Percentiles rank a stretch among this genome's conserved stretches.
Conservation (phyloP, 2,329 filamentous ascomycete genomes). For the Cladosporium velox region DNA sequence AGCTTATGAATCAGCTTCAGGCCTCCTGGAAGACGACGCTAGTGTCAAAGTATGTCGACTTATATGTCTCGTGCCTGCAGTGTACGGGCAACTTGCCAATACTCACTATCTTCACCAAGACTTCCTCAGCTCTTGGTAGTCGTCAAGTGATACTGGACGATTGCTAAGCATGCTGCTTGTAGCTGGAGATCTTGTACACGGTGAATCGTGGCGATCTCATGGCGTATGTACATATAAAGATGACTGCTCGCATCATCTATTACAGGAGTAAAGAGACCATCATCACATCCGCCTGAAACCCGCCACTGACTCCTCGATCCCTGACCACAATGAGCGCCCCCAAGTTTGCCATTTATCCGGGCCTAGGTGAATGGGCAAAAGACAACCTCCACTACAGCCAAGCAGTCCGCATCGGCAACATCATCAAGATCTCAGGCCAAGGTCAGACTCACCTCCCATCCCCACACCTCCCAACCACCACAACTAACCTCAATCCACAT, state of each 20-base stretch:
- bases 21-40: background rate
- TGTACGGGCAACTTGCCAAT: background rate
- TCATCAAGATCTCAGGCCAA: conserved; percentile 42
- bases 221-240: background rate
- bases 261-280: background rate
- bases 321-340: conserved; percentile 40
- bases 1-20: background rate
- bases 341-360: conserved; percentile 44
- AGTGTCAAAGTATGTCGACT: background rate
- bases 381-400: conserved; percentile 39
- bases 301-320: background rate
- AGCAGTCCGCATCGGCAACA: conserved; percentile 40
- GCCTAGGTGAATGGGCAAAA: conserved; percentile 41
- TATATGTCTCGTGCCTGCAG: background rate
- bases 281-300: background rate
- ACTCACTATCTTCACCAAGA: background rate
- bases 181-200: background rate
- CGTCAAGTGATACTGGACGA: background rate
- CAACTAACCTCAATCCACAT: background rate
- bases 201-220: too few species aligned
- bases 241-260: background rate
- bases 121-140: background rate
- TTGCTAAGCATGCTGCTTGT: background rate
- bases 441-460: conserved; percentile 26
- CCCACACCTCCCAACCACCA: background rate